A percentile compares a stretch with the other conserved stretches of the same genome.
phyloP scores from a whole-genome alignment of 176 grass and related monocot genomes.

The Musa beccarii region DNA sequence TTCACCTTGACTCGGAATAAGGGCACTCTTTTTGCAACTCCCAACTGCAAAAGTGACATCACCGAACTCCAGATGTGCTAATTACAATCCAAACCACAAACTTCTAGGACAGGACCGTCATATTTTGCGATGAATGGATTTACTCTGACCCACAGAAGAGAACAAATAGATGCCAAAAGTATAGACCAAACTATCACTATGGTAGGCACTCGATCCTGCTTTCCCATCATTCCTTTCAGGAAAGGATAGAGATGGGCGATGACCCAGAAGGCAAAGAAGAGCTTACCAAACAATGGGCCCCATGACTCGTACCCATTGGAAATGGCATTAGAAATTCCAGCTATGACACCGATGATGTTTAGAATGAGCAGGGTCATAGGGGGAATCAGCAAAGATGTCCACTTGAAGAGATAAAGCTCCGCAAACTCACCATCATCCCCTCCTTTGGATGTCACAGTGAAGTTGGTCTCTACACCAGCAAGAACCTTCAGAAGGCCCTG shows the following conservation, averaged over 20 bases:
- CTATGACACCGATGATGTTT: constrained; percentile 34
- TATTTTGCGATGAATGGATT: constrained; percentile 36
- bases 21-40: neutral
- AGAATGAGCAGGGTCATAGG: constrained; percentile 40
- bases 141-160: constrained; percentile 37
- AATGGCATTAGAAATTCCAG: constrained; percentile 36
- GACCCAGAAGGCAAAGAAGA: constrained; percentile 45
- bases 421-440: constrained; percentile 35
- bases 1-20: neutral
- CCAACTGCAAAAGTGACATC: neutral
- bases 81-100: constrained; percentile 39
- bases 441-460: constrained; percentile 49
- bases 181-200: constrained; percentile 42
- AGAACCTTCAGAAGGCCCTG: constrained; percentile 44
- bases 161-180: constrained; percentile 39
- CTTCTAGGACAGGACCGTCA: constrained; percentile 36
- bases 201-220: constrained; percentile 36
- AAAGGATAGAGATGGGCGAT: constrained; percentile 44
- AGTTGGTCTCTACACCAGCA: constrained; percentile 35
- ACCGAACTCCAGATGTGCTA: neutral
- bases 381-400: constrained; percentile 38
- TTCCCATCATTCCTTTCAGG: constrained; percentile 45
- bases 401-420: constrained; percentile 41
- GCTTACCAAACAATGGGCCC: constrained; percentile 35
- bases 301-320: constrained; percentile 35